Percentiles rank a stretch among this genome's conserved stretches.
These are phyloP conservation scores for Penicillium italicum DNA, from an alignment of 2,329 filamentous ascomycete species.

Conservation along the genomic window DNA sequence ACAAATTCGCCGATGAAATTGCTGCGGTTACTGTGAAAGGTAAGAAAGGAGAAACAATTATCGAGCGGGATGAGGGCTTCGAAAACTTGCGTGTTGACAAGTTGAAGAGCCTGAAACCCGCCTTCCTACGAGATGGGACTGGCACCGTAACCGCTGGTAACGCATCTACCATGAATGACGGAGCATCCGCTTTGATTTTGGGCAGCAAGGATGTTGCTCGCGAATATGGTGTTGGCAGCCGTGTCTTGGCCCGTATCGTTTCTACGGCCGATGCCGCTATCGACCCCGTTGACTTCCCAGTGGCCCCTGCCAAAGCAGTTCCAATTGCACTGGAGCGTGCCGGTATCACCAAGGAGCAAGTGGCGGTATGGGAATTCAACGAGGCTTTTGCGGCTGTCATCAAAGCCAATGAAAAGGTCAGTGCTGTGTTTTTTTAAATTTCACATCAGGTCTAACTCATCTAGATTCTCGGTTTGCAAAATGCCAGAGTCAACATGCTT, in stretches of 20 bases:
- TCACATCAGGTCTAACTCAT: constrained; percentile 13
- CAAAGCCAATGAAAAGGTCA: constrained; percentile 84
- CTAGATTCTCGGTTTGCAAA: constrained; percentile 73
- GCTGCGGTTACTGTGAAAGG: constrained; percentile 79
- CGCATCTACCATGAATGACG: constrained; percentile 90
- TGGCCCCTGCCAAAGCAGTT: constrained; percentile 88
- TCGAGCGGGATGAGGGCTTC: constrained; percentile 85
- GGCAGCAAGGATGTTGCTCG: constrained; percentile 76
- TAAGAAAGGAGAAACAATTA: constrained; percentile 75
- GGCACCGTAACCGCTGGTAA: constrained; percentile 94
- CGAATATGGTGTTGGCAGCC: constrained; percentile 70
- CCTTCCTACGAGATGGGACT: constrained; percentile 79
- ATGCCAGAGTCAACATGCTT: constrained; percentile 77
- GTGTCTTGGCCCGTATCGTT: constrained; percentile 83
- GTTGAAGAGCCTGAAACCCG: constrained; percentile 80
- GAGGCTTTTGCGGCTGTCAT: constrained; percentile 96
- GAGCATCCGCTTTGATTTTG: constrained; percentile 83
- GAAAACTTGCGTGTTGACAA: constrained; percentile 83
- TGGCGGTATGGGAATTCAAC: constrained; percentile 97
- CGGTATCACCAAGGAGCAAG: constrained; percentile 85
- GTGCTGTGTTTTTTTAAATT: constrained; percentile 10
- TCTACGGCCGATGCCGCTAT: constrained; percentile 85
- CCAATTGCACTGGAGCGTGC: constrained; percentile 84
- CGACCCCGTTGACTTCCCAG: constrained; percentile 88
- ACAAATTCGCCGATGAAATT: constrained; percentile 84